Evolutionary conservation across 192 early-diverging fungal species (phyloP), one percentile per base, ranked within the genome.

Genomic region (Coemansia sp.): DNA sequence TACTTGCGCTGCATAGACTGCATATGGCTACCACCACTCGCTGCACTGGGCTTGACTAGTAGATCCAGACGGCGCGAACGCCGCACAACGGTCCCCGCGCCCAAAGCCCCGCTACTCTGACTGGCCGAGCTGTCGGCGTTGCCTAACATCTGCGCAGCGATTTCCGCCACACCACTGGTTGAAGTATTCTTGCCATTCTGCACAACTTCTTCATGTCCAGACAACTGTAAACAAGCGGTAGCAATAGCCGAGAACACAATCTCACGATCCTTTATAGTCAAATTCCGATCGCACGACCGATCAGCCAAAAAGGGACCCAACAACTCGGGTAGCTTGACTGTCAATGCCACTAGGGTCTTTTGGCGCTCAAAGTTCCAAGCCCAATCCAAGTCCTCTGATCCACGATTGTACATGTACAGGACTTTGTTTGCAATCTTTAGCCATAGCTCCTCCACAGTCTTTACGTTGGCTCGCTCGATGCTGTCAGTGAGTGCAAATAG

Each of bases 291-390:
- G 47, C 71, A 68, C 32, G 75, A 68, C 4, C 71, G 59, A 59
- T 82, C 75, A 3, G 75, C 74, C 67, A 82, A 30, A 44, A 77
- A 82, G 59, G 80, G 71, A 0, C 80, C 80, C 7, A 77, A 38
- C 9, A 32, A 34, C 35, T 56, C 40, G 0, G 80, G 80, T 52
- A 77, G 29, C 4, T 62, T 62, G 13, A 74, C 62, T 2, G 75
- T 63, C 44, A 82, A 43, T 22, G 65, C 75, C 10, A 69, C 75
- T 53, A 82, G 62, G 27, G 68, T 61, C n/a, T 30, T 12, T 15
- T 39, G 55, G 4, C 80, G 64, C 60, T 70, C 63, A 3, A n/a
- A 4, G 32, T 82, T 71, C 80, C 80, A 82, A 24, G 24, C 58
- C 29, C 45, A 55, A 30, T 76, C 75, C 49, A 74, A 12, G 18